Evolutionary conservation across 1,284 basidiomycete genomes (phyloP).

Genomic region (Ganoderma lingzhi): DNA sequence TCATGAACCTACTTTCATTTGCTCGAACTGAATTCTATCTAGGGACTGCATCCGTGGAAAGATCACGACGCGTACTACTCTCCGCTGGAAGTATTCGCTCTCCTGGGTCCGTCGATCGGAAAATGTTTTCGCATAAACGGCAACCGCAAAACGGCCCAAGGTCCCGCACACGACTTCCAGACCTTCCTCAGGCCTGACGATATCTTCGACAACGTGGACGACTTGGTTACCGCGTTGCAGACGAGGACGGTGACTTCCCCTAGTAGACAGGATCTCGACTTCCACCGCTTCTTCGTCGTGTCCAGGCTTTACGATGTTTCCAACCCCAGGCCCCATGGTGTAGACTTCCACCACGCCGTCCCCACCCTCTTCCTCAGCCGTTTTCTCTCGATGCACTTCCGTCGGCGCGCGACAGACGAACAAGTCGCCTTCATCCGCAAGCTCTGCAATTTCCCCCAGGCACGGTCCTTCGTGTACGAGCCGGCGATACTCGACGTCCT

Average conservation of each 20-base stretch:
- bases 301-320: neutral
- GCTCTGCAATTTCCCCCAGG: neutral
- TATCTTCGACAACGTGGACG: neutral
- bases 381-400: neutral
- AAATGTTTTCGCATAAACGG: neutral
- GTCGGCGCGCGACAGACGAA: neutral
- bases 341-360: neutral
- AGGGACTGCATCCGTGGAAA: neutral
- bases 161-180: neutral
- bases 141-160: neutral
- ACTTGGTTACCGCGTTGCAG: neutral
- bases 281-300: neutral
- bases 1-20: neutral
- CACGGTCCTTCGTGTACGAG: neutral
- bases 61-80: neutral
- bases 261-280: neutral
- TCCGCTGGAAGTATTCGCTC: neutral
- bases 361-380: conserved; percentile 1
- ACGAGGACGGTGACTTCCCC: neutral
- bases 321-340: neutral
- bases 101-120: neutral
- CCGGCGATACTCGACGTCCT: neutral
- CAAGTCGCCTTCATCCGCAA: neutral
- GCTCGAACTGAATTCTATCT: neutral
- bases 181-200: neutral